A percentile compares a stretch with the other conserved stretches of the same genome.
Conservation (phyloP, 1,139 yeast species). For the Yamadazyma triangularis region DNA sequence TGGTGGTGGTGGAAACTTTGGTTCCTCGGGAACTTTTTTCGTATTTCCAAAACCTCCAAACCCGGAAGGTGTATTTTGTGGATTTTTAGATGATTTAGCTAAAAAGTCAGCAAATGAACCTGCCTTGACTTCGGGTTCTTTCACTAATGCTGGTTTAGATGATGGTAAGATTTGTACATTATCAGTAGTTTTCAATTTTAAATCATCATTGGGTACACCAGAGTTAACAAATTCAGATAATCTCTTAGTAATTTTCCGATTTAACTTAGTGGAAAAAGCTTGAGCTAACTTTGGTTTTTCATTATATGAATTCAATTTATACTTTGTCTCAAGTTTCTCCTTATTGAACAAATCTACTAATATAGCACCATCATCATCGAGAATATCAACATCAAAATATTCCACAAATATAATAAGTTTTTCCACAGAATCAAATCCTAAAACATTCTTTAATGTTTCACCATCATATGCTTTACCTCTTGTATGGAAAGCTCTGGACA, state of each 20-base stretch:
- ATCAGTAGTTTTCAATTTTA: slow-evolving; percentile 11
- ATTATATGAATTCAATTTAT: slow-evolving; percentile 38
- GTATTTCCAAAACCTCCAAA: slow-evolving; percentile 4
- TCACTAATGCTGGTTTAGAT: slow-evolving; percentile 1
- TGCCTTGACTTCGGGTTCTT: slow-evolving; percentile 7
- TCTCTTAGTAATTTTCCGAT: slow-evolving; percentile 33
- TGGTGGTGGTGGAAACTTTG: too few species aligned
- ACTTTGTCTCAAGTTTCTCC: slow-evolving; percentile 37
- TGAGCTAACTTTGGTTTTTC: slow-evolving; percentile 53
- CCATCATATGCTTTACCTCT: slow-evolving; percentile 64
- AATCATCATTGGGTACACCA: slow-evolving; percentile 30
- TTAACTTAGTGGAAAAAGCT: slow-evolving; percentile 52
- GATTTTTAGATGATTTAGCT: slow-evolving; percentile 2
- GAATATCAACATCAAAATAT: slow-evolving; percentile 58
- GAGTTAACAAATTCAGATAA: slow-evolving; percentile 33
- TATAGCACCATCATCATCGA: slow-evolving; percentile 29
- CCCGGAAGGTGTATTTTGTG: too few species aligned
- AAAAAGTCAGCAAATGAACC: slow-evolving; percentile 15
- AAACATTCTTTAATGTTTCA: slow-evolving; percentile 38
- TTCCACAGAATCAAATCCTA: slow-evolving; percentile 63
- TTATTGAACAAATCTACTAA: slow-evolving; percentile 56
- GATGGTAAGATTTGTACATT: slow-evolving; percentile 3
- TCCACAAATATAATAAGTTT: slow-evolving; percentile 55
- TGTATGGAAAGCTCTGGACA: slow-evolving; percentile 66
- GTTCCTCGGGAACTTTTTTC: neutral